These are phyloP conservation scores for Yamadazyma scolyti DNA, from an alignment of 805 yeast species.

Conservation along the genomic window DNA sequence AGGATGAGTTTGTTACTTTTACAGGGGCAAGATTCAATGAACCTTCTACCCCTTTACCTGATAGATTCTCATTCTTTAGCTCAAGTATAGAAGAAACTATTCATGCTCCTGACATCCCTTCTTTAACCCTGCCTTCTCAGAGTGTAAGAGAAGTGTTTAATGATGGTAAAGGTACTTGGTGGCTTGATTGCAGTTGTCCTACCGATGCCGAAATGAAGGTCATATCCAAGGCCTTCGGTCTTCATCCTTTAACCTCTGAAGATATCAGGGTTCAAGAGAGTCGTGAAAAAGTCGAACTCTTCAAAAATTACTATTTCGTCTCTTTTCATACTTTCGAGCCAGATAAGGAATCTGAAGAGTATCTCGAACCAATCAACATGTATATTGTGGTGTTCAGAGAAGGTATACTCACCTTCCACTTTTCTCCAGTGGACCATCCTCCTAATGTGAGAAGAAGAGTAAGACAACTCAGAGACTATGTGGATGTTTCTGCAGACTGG, in stretches of 20 bases:
- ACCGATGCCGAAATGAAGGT: conserved; percentile 93
- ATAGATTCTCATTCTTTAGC: conserved; percentile 79
- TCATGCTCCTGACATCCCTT: conserved; percentile 84
- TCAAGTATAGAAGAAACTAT: conserved; percentile 82
- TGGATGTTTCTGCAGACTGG: conserved; percentile 79
- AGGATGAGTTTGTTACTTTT: conserved; percentile 10
- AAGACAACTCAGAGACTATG: conserved; percentile 73
- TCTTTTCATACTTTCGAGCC: conserved; percentile 96
- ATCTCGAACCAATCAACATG: conserved; percentile 74
- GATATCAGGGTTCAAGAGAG: conserved; percentile 96
- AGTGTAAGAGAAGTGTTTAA: conserved; percentile 67
- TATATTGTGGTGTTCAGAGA: conserved; percentile 62
- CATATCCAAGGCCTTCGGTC: conserved; percentile 88
- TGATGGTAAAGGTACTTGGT: conserved; percentile 80
- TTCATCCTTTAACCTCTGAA: conserved; percentile 97
- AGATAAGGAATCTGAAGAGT: conserved; percentile 77
- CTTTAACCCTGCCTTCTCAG: conserved; percentile 63
- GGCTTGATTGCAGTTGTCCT: conserved; percentile 93
- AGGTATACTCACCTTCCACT: conserved; percentile 60
- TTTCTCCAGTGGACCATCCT: conserved; percentile 54
- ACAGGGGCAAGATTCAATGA: conserved; percentile 6
- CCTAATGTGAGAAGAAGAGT: conserved; percentile 79
- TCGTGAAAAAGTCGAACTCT: conserved; percentile 94
- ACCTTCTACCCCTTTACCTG: conserved; percentile 41
- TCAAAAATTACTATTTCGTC: conserved; percentile 86